Conservation (phyloP, 495 filamentous ascomycete genomes). For the Pyronema omphalodes region DNA sequence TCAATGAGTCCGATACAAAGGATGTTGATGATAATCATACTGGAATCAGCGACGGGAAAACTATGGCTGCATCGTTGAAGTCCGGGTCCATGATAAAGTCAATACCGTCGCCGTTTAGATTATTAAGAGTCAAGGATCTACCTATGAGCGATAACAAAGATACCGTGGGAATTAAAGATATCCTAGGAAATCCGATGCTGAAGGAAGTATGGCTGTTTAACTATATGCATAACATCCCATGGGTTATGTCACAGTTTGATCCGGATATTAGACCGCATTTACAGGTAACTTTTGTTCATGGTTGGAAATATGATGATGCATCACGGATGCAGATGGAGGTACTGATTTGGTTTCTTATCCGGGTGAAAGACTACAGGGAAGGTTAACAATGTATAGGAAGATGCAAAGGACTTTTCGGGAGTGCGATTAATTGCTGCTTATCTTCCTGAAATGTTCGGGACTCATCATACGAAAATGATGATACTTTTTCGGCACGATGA, state of each 20-base stretch:
- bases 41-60: background rate
- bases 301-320: constrained; percentile 60
- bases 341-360: constrained; percentile 10
- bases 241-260: constrained; percentile 50
- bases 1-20: background rate
- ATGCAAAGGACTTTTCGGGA: constrained; percentile 45
- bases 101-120: constrained; percentile 45
- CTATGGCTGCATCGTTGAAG: background rate
- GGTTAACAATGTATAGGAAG: constrained; percentile 15
- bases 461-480: constrained; percentile 80
- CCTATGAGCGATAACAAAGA: constrained; percentile 43
- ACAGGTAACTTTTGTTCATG: constrained; percentile 62
- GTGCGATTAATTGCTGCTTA: constrained; percentile 54
- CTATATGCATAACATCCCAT: constrained; percentile 66
- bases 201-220: constrained; percentile 83
- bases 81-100: background rate
- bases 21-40: background rate
- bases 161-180: constrained; percentile 46
- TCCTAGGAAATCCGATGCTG: constrained; percentile 61
- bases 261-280: constrained; percentile 45
- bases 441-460: constrained; percentile 75
- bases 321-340: constrained; percentile 45
- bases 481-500: constrained; percentile 61
- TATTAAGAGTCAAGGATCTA: constrained; percentile 53
- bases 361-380: background rate